Evolutionary conservation across 2,329 filamentous ascomycete genomes (phyloP), one percentile per base, ranked within the genome.

Genomic region (Sclerotinia trifoliorum): DNA sequence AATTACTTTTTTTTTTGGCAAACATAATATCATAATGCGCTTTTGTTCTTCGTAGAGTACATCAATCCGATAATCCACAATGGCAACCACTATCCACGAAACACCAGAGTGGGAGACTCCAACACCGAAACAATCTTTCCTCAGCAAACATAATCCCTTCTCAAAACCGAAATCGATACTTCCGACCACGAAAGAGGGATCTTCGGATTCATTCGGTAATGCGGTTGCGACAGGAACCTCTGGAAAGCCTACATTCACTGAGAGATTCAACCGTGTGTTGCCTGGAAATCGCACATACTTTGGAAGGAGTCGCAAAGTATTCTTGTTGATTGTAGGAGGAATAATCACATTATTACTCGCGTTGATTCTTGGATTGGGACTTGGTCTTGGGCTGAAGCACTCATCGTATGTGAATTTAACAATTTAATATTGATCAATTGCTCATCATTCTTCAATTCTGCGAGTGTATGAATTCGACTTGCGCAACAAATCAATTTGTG

Each of bases 351-450:
- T 76, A 32, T 62, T 79, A 8, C 70, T 79, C n/a, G 72, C 70
- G 3, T 67, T 80, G 42, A 75, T 78, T 5, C 74, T 80, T 52
- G 78, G 77, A 6, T 69, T 80, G 42, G 75, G 76, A 17, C 76
- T 77, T 48, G 78, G 79, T 8, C 68, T 80, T 17, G 26, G 75
- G 75, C 21, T 69, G 70, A 32, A 66, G 55, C 52, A 70, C 71
- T 66, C 64, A 39, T 65, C 70, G 71, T 60, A 70, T 63, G 72
- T 73, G 61, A 29, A 60, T 66, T 48, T 39, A 57, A 35, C 46
- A 21, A 57, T 70, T 73, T 57, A 69, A 68, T 66, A 70, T 70
- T 70, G 68, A 32, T 70, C 70, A 49, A 69, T 68, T 65, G 69
- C 69, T 39, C 68, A 64, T 49, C 15, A 6, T 26, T 39, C 2